Base-by-base conservation (phyloP, 352 stramenopile genomes). In the Phytophthora tubulina region DNA sequence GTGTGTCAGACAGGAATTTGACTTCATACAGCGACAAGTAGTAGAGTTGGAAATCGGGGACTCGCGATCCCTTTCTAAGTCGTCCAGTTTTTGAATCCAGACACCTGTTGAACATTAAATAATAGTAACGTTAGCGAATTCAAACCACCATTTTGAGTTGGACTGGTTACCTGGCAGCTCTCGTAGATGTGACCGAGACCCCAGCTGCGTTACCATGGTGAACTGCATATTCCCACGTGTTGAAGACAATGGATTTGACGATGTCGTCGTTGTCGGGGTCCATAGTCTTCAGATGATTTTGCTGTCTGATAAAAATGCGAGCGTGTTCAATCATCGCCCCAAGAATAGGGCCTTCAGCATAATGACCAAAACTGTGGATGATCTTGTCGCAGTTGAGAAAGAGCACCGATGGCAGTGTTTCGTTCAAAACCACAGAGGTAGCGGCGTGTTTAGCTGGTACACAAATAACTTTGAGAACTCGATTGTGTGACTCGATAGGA, bases 1-100 rank as follows among this genome's bases (percentile, higher is more conserved):
- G 13, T 4, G 4, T 7, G 3, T n/a, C 7, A 7, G 51, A 17
- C 4, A 35, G 15, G 9, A 48, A 1, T 21, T 44, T 33, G 1
- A 59, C 52, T 11, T 59, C 52, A n/a, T 59, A 21, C 15, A 59
- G 3, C 9, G 52, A 49, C 15, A 59, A 11, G 35, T 59, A 48
- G n/a, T 59, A 36, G 15, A 59, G 13, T n/a, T 59, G 14, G 3
- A 59, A 59, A 9, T 49, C 52, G 4, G 52, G 11, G 10, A 48
- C 36, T 36, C n/a, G 1, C 6, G 51, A 36, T 17, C 52, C 36
- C 17, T 59, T 48, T 6, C 21, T 3, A 36, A 49, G n/a, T 36
- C n/a, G 5, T 0, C 52, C 52, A 8, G 4, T 4, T 33, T 59
- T 59, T 4, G 35, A 59, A 9, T 59, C 52, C 7, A 59, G 3